Evolutionary conservation across 495 filamentous ascomycete genomes (phyloP), one percentile per base, ranked within the genome.

Genomic region (Bombardia bombarda): DNA sequence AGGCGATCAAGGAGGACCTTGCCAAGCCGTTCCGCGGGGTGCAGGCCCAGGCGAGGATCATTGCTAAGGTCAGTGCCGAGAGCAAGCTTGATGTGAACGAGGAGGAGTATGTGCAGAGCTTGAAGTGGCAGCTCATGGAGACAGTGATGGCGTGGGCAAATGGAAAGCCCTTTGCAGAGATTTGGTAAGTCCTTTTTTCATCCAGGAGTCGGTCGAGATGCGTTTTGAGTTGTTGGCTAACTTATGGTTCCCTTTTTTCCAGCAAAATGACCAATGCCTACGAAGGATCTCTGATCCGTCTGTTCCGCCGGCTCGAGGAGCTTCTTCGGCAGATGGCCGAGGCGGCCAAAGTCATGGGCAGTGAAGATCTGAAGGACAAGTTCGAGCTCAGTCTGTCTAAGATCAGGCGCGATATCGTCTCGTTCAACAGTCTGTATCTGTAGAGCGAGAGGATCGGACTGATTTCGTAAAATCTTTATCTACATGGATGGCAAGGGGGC

Each of bases 201-300:
- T n/a, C n/a, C n/a, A n/a, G n/a, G n/a, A n/a, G n/a, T n/a, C n/a
- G n/a, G n/a, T n/a, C n/a, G n/a, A n/a, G n/a, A n/a, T n/a, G n/a
- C n/a, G n/a, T n/a, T n/a, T n/a, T n/a, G n/a, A n/a, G n/a, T n/a
- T n/a, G n/a, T n/a, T n/a, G n/a, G n/a, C n/a, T 58, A 42, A 63
- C 61, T 36, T 59, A 43, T 5, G n/a, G n/a, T n/a, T n/a, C n/a
- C n/a, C n/a, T n/a, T n/a, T n/a, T n/a, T 30, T 41, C 32, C 40
- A 94, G 89, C 64, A 90, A 90, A 82, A 95, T 96, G 90, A 95
- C 92, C 22, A 90, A 95, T 59, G 86, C 90, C 28, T 98, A 95
- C 62, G 92, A 98, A 61, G 92, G 92, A 34, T 94, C 83, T 44
- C 70, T 98, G 50, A 97, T 98, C 56, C 86, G 92, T 24, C 79